These are phyloP conservation scores for Ilyonectria destructans DNA, from an alignment of 2,329 filamentous ascomycete species.

Conservation along the genomic window DNA sequence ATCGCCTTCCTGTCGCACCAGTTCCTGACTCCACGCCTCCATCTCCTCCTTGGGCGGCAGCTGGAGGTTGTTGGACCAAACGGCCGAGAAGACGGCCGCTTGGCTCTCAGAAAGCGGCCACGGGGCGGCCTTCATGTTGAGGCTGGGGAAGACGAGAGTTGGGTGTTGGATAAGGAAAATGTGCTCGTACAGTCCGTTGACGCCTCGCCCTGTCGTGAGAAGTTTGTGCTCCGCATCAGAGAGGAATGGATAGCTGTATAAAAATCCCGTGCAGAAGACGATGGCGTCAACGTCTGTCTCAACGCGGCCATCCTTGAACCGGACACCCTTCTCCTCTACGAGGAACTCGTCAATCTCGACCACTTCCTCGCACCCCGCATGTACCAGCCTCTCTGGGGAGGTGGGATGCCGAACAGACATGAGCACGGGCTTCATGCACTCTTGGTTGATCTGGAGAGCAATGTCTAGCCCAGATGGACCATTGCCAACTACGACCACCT, in stretches of 20 bases:
- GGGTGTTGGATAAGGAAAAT: slow-evolving; percentile 83
- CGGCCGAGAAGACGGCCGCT: slow-evolving; percentile 81
- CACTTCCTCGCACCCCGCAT: slow-evolving; percentile 66
- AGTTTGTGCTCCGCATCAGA: slow-evolving; percentile 64
- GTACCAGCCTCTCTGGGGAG: slow-evolving; percentile 61
- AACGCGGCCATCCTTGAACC: slow-evolving; percentile 76
- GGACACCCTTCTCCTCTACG: slow-evolving; percentile 70
- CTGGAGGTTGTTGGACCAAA: slow-evolving; percentile 80
- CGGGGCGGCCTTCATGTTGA: slow-evolving; percentile 90
- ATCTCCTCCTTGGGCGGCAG: slow-evolving; percentile 78
- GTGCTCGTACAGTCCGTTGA: slow-evolving; percentile 84
- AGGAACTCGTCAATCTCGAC: slow-evolving; percentile 73
- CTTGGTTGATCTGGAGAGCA: slow-evolving; percentile 78
- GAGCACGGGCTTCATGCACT: slow-evolving; percentile 75
- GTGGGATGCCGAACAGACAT: slow-evolving; percentile 73
- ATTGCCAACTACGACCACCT: slow-evolving; percentile 88
- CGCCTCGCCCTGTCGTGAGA: slow-evolving; percentile 78
- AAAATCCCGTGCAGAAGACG: slow-evolving; percentile 91
- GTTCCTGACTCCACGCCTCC: slow-evolving; percentile 76
- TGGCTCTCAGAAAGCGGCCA: slow-evolving; percentile 88
- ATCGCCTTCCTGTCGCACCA: slow-evolving; percentile 66
- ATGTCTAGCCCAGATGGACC: slow-evolving; percentile 90
- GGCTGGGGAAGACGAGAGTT: slow-evolving; percentile 82
- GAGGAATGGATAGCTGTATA: slow-evolving; percentile 87
- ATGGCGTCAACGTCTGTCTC: slow-evolving; percentile 82